These are phyloP conservation scores for Fraxinus nigra DNA, from an alignment of 305 asterid genomes.

Conservation along the genomic window DNA sequence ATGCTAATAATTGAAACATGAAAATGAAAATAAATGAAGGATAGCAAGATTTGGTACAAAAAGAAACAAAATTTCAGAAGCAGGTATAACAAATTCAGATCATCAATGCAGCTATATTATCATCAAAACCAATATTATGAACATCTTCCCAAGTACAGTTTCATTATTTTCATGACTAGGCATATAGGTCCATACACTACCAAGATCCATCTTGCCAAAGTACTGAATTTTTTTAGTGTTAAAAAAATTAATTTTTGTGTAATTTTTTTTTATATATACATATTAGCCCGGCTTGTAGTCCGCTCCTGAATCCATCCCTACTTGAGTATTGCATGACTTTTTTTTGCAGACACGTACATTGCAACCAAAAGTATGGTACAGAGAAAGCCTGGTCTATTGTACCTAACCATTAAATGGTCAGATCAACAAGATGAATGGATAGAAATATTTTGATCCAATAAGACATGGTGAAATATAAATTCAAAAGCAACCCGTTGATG, in stretches of 20 bases:
- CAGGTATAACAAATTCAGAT: neutral
- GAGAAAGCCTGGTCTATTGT: neutral
- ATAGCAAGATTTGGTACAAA: neutral
- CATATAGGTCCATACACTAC: neutral
- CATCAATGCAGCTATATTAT: neutral
- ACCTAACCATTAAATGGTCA: neutral
- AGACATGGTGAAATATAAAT: neutral
- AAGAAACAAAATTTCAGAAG: neutral
- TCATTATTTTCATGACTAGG: neutral
- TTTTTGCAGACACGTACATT: neutral
- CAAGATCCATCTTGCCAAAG: neutral
- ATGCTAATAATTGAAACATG: neutral
- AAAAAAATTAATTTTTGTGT: no score
- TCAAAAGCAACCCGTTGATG: neutral
- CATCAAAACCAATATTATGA: conserved; percentile 1
- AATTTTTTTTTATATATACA: no score
- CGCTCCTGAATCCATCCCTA: no score
- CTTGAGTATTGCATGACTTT: neutral
- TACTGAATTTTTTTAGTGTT: no score
- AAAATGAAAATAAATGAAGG: neutral
- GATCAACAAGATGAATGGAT: neutral
- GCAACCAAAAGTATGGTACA: neutral
- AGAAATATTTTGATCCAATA: neutral
- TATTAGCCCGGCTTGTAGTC: no score
- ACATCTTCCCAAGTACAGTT: neutral